Conservation (phyloP, 2,329 filamentous ascomycete genomes). For the Penicillium sp. region DNA sequence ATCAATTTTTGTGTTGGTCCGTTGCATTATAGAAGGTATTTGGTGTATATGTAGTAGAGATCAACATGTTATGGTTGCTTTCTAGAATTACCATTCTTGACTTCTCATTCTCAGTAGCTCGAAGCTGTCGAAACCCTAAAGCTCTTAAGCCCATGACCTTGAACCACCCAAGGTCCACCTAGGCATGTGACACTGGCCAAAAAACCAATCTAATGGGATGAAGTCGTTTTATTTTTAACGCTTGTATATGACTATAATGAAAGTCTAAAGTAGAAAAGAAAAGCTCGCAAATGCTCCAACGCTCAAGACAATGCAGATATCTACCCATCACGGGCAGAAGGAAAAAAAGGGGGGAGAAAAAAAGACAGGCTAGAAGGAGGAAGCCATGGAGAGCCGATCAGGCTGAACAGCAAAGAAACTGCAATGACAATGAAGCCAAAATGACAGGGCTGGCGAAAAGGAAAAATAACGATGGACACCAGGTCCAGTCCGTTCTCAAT, state of each 20-base stretch:
- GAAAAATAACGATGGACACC: not conserved
- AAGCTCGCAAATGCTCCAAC: not conserved
- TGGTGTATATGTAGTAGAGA: constrained; percentile 2
- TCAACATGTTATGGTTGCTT: not conserved
- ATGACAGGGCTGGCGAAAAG: not conserved
- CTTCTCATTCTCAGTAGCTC: too few species aligned
- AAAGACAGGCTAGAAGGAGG: too few species aligned
- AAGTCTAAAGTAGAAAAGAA: not conserved
- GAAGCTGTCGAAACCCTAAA: too few species aligned
- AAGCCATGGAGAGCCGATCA: not conserved
- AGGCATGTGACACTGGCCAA: too few species aligned
- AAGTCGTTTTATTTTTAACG: not conserved
- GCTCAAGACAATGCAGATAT: not conserved
- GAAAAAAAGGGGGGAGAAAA: not conserved
- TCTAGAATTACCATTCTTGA: not conserved
- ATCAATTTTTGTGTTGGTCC: constrained; percentile 2
- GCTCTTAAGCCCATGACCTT: too few species aligned
- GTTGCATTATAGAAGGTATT: constrained; percentile 3
- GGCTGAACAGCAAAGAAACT: not conserved
- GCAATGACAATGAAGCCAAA: not conserved
- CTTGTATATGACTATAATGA: not conserved
- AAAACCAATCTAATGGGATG: not conserved
- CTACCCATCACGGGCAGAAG: not conserved
- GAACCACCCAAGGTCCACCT: too few species aligned
- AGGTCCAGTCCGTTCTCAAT: not conserved